Base-by-base conservation (phyloP, 805 yeast species). In the Myxozyma monticola region DNA sequence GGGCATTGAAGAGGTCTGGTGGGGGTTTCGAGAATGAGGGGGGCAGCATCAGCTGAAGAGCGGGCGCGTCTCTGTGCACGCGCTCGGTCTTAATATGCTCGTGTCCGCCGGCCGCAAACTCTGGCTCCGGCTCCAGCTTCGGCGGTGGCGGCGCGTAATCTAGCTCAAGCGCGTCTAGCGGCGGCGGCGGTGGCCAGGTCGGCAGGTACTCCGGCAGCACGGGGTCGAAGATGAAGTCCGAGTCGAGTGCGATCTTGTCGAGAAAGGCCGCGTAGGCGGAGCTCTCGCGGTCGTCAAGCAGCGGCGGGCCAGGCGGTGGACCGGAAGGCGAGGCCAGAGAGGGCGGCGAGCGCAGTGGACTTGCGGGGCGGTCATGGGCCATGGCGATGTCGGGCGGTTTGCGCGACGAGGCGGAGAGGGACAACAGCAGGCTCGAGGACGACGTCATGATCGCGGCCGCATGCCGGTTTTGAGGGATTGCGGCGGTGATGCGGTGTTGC, bases 181-280 rank as follows among this genome's bases (percentile, higher is more conserved):
- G 36, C 12, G 14, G n/a, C n/a, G n/a, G n/a, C n/a, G n/a, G 46
- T 15, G 45, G 37, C 40, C 46, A 42, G 8, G 45, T 22, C 18
- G 48, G 45, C 12, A 53, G 39, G 14, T 25, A 39, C 12, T 56
- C 67, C 8, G 59, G 54, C 21, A 62, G 42, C 15, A 60, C 59
- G n/a, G 68, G 68, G 41, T 65, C 67, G 35, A 65, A 58, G 29
- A 65, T 37, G 45, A 66, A 65, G 38, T 63, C 61, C 1, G 66
- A 60, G 42, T 66, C 68, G 9, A 54, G 60, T 9, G 64, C 56
- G 39, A 66, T 49, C 42, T 56, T 59, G 42, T 66, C 69, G 30
- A 66, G 57, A 43, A 66, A 66, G 30, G 52, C 59, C 10, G 65
- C 45, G 41, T 65, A 62, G n/a, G 66, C 68, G 4, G 46, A 40